phyloP scores from a whole-genome alignment of 129 eudicot genomes.

The Mikania micrantha region DNA sequence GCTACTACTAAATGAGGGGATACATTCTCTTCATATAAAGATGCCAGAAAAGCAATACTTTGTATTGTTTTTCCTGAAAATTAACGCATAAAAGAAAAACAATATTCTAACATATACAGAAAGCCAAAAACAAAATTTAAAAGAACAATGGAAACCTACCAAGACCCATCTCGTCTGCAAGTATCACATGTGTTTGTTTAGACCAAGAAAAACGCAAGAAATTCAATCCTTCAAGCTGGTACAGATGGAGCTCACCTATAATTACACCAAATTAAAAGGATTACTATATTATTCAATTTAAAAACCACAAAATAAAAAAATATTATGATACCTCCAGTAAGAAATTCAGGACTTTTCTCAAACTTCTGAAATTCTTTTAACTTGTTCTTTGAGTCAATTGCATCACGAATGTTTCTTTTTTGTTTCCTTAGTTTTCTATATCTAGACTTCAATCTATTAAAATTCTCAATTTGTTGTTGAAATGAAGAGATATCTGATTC shows the following conservation, averaged over 20 bases:
- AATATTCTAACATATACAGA: not conserved
- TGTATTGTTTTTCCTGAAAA: too few relatives aligned
- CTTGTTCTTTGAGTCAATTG: constrained; percentile 46
- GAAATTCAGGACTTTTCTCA: constrained; percentile 84
- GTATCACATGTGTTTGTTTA: too few relatives aligned
- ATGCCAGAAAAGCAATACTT: too few relatives aligned
- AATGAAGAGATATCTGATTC: too few relatives aligned
- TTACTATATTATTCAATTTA: not conserved
- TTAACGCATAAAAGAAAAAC: not conserved
- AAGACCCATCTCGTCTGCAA: constrained; percentile 99
- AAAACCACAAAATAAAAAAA: not conserved
- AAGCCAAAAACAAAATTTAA: not conserved
- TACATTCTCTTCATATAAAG: too few relatives aligned
- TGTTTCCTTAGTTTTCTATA: constrained; percentile 50
- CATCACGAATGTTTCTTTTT: constrained; percentile 48
- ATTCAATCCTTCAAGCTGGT: too few relatives aligned
- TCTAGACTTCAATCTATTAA: constrained; percentile 52
- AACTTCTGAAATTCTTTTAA: constrained; percentile 81
- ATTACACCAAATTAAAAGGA: constrained; percentile 17
- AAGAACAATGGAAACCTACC: constrained; percentile 39
- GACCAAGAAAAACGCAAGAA: too few relatives aligned
- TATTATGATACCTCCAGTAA: constrained; percentile 62
- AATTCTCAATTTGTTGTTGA: constrained; percentile 78
- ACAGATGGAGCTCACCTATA: constrained; percentile 90
- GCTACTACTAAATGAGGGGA: too few relatives aligned